Evolutionary conservation across 768 basidiomycete genomes (phyloP), one percentile per base, ranked within the genome.

Genomic region (Lactarius quietus): DNA sequence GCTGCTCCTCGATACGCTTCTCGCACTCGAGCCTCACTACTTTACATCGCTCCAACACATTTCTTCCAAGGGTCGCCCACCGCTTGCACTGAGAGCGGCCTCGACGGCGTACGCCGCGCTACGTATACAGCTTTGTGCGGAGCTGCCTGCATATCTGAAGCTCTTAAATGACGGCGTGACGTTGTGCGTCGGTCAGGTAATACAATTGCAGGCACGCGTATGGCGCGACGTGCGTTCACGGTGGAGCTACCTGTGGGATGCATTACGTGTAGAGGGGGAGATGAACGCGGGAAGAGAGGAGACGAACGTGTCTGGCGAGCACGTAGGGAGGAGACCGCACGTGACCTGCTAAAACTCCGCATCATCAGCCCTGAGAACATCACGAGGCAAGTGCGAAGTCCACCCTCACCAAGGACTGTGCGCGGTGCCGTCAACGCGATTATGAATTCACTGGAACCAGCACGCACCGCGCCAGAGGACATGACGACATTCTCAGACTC

Each of bases 301-400:
- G 78, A 93, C 92, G 71, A 86, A 31, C 79, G 79, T 0, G 88
- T 92, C 12, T 93, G 92, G 91, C 78, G 80, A 72, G 77, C 78
- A 43, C 77, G 92, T 18, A 92, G 86, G 84, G 78, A 73, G 14
- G 88, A 89, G 45, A 86, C 90, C 43, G 86, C 87, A 66, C 79
- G 75, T 35, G 75, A 79, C 3, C 68, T 86, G 72, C 69, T n/a
- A n/a, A n/a, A n/a, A 18, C 75, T 83, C 67, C 75, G 73, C 71
- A 77, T 80, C 60, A 70, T 76, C 20, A 76, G 63, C 43, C 74
- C 72, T 41, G 73, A 75, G 39, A 79, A 78, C 62, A 74, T 76
- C 63, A 48, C 41, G 45, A 64, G 36, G 29, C 64, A 65, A 28
- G n/a, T 35, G 26, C 64, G 64, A 9, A 17, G 20, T 14, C 59